Conservation (phyloP, 2,329 filamentous ascomycete species). For the Graphiopsis chlorocephala region DNA sequence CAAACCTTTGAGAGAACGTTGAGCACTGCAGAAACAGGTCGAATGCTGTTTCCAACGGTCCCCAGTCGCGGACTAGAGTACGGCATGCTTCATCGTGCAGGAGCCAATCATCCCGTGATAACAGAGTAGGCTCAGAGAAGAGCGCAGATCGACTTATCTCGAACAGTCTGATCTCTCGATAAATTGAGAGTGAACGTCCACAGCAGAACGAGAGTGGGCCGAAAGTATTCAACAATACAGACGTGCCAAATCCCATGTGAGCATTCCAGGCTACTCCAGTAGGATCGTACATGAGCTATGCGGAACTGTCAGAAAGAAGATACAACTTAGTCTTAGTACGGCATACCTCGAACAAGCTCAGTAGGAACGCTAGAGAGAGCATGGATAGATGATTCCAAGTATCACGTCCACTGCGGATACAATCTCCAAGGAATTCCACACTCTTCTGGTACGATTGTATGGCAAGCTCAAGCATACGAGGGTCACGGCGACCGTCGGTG, state of each 20-base stretch:
- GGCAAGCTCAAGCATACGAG: neutral
- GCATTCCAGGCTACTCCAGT: neutral
- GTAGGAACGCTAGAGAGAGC: neutral
- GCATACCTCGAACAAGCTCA: constrained; percentile 9
- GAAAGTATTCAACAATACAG: neutral
- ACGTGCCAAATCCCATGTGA: constrained; percentile 1
- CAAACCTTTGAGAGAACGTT: neutral
- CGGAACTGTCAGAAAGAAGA: neutral
- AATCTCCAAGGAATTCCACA: neutral
- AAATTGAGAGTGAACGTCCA: neutral
- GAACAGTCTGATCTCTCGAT: neutral
- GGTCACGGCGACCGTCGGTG: neutral
- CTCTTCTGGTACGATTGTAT: constrained; percentile 1
- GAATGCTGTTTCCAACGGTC: neutral
- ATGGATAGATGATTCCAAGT: neutral
- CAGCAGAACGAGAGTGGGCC: neutral
- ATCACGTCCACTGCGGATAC: neutral
- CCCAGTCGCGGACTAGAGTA: neutral
- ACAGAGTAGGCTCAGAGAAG: neutral
- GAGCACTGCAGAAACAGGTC: neutral
- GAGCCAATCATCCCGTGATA: neutral
- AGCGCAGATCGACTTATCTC: neutral
- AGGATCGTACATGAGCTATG: constrained; percentile 1
- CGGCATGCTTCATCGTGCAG: neutral
- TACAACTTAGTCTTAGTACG: neutral